A percentile compares a stretch with the other conserved stretches of the same genome.
Conservation (phyloP, 2,329 filamentous ascomycete species). For the Exophiala spinifera region DNA sequence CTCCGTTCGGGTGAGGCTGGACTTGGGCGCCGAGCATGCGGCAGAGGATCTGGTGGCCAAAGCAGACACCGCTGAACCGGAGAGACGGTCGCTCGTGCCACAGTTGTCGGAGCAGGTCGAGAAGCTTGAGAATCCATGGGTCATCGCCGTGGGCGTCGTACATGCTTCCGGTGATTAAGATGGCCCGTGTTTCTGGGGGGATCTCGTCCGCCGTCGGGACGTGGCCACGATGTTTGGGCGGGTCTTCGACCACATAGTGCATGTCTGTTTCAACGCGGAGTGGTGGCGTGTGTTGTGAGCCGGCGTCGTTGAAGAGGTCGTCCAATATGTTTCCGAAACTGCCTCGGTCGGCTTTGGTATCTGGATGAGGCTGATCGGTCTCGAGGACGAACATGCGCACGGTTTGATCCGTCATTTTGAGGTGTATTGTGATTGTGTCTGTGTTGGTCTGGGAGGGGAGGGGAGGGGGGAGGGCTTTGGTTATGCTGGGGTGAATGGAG, state of each 20-base stretch:
- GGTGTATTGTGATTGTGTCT: not conserved
- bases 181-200: constrained; percentile 45
- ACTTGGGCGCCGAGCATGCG: constrained; percentile 43
- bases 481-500: not conserved
- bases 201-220: constrained; percentile 41
- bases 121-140: constrained; percentile 43
- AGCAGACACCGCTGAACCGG: constrained; percentile 49
- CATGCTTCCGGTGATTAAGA: constrained; percentile 48
- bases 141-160: constrained; percentile 49
- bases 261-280: constrained; percentile 55
- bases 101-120: constrained; percentile 45
- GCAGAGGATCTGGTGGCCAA: constrained; percentile 48
- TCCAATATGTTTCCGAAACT: constrained; percentile 56
- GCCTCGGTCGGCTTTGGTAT: constrained; percentile 50
- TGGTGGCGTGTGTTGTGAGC: constrained; percentile 52
- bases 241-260: constrained; percentile 53
- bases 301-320: constrained; percentile 51
- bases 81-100: constrained; percentile 53
- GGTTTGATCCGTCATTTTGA: not conserved
- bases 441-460: not conserved
- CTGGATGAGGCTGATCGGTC: constrained; percentile 55
- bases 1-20: constrained; percentile 36
- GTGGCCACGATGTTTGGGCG: constrained; percentile 34
- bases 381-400: constrained; percentile 55
- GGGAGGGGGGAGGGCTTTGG: no score